A percentile compares a stretch with the other conserved stretches of the same genome.
These are phyloP conservation scores for Hypericum perforatum DNA, from an alignment of 345 rosid genomes.

Conservation along the genomic window DNA sequence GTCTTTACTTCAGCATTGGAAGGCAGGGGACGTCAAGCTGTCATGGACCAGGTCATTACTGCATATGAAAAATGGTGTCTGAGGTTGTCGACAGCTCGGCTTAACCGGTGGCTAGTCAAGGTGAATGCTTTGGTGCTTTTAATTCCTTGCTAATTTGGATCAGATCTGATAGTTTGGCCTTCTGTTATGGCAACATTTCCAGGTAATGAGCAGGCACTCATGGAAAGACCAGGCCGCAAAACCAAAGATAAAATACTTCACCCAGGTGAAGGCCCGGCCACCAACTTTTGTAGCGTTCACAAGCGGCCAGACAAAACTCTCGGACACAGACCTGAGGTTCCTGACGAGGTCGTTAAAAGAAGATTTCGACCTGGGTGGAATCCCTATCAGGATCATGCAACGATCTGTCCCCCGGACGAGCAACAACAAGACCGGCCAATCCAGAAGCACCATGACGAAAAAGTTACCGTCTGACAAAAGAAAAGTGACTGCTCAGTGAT, in stretches of 20 bases:
- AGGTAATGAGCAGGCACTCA: slow-evolving; percentile 95
- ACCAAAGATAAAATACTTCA: slow-evolving; percentile 86
- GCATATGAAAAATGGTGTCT: slow-evolving; percentile 82
- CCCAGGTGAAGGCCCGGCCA: slow-evolving; percentile 98
- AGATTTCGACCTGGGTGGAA: slow-evolving; percentile 87
- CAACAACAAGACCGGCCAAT: background rate
- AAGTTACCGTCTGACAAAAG: background rate
- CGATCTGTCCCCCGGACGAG: slow-evolving; percentile 21
- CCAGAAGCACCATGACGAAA: background rate
- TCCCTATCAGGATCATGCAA: slow-evolving; percentile 85
- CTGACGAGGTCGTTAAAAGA: slow-evolving; percentile 78
- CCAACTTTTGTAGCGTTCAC: slow-evolving; percentile 89
- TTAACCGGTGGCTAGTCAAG: slow-evolving; percentile 90
- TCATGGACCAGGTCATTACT: slow-evolving; percentile 61
- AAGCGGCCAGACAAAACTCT: slow-evolving; percentile 51
- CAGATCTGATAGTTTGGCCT: background rate
- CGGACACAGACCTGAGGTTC: slow-evolving; percentile 70
- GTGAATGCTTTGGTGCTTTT: slow-evolving; percentile 22
- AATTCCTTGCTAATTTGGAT: background rate
- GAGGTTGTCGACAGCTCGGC: slow-evolving; percentile 77
- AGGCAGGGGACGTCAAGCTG: slow-evolving; percentile 66
- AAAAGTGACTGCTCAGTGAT: background rate
- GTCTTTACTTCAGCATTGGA: slow-evolving; percentile 83
- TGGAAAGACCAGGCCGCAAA: slow-evolving; percentile 89
- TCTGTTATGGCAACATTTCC: background rate